A percentile compares a stretch with the other conserved stretches of the same genome.
Evolutionary conservation across 176 grass and related monocot species (phyloP).

Genomic region (Pharus latifolius): DNA sequence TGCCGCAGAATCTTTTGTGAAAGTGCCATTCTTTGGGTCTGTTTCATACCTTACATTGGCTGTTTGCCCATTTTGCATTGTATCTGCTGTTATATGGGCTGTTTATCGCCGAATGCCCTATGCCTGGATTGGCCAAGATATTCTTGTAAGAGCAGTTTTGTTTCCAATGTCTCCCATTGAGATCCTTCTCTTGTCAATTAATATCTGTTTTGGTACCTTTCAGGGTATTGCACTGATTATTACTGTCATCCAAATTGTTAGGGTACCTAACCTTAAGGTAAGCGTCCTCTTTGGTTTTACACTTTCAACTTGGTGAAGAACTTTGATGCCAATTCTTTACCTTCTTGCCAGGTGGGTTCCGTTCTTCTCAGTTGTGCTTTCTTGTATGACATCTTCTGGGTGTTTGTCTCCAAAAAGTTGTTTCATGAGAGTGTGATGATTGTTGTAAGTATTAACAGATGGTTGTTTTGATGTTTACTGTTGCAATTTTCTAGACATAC

Average conservation of each 20-base stretch:
- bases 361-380: conserved; percentile 87
- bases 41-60: conserved; percentile 81
- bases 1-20: conserved; percentile 67
- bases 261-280: conserved; percentile 98
- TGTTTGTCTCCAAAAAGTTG: conserved; percentile 87
- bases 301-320: not conserved
- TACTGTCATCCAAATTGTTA: conserved; percentile 93
- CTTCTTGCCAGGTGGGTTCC: conserved; percentile 57
- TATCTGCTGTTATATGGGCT: conserved; percentile 77
- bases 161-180: conserved; percentile 2
- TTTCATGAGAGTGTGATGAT: conserved; percentile 99
- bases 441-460: conserved; percentile 55
- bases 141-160: conserved; percentile 56
- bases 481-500: not conserved
- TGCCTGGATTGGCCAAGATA: conserved; percentile 98
- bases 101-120: conserved; percentile 42
- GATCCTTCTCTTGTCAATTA: conserved; percentile 1
- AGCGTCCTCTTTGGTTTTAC: conserved; percentile 8
- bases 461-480: not conserved
- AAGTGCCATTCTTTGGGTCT: conserved; percentile 85
- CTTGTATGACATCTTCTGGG: conserved; percentile 98
- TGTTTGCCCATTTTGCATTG: conserved; percentile 77
- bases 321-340: conserved; percentile 5
- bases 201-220: conserved; percentile 5
- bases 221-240: conserved; percentile 90